These are phyloP conservation scores for Piloderma croceum DNA, from an alignment of 768 basidiomycete species.

Conservation along the genomic window DNA sequence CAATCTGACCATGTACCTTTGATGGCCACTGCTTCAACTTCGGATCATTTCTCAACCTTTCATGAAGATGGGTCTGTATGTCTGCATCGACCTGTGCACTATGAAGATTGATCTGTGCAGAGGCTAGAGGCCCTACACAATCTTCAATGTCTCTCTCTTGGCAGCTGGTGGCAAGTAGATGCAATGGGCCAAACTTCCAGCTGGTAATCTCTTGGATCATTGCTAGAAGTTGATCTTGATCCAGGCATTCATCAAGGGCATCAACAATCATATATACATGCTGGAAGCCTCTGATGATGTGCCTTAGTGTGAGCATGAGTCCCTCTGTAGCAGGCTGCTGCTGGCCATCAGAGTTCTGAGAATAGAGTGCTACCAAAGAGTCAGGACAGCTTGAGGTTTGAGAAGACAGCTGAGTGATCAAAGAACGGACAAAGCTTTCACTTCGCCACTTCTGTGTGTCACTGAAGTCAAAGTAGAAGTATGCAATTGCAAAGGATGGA, in stretches of 20 bases:
- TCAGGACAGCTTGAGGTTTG: slow-evolving; percentile 1
- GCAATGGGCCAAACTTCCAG: slow-evolving; percentile 3
- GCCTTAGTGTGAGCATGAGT: slow-evolving; percentile 9
- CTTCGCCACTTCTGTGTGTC: slow-evolving; percentile 9
- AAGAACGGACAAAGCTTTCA: slow-evolving; percentile 12
- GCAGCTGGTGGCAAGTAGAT: slow-evolving; percentile 13
- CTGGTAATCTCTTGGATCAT: slow-evolving; percentile 5
- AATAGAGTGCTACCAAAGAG: no score
- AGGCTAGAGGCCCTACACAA: not conserved
- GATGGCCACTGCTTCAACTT: no score
- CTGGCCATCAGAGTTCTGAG: no score
- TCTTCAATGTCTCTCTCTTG: slow-evolving; percentile 8
- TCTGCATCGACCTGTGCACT: no score
- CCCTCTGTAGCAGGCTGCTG: no score
- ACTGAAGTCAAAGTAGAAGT: slow-evolving; percentile 20
- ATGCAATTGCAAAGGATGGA: slow-evolving; percentile 8
- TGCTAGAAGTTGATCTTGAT: slow-evolving; percentile 7
- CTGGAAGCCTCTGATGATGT: slow-evolving; percentile 5
- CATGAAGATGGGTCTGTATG: no score
- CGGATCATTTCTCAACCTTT: no score
- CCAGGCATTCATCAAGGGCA: slow-evolving; percentile 17
- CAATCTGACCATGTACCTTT: no score
- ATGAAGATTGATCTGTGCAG: no score
- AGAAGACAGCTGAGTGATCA: slow-evolving; percentile 15
- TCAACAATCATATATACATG: slow-evolving; percentile 18